Evolutionary conservation across 306 rosid species (phyloP), one percentile per base, ranked within the genome.

Genomic region (Gynostemma pentaphyllum): DNA sequence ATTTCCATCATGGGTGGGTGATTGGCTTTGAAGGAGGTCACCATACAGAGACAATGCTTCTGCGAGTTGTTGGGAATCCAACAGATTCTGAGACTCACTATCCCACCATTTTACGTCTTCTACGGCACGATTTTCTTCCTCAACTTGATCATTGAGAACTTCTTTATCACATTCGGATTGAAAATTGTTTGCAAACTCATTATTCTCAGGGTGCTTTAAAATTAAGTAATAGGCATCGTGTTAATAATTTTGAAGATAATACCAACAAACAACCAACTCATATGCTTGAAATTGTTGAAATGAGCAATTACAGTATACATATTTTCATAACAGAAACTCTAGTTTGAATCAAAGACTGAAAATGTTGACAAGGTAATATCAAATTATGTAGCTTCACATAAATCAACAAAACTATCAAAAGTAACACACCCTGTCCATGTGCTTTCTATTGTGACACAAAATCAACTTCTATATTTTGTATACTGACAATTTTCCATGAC

Each of bases 91-190:
- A 14, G 96, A 83, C 78, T 83, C 90, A 40, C 86, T 78, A 16
- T 88, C 88, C 83, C 85, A 85, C 96, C 90, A 88, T 62, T 72
- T 83, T 32, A 78, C 73, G 28, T 74, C 86, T 59, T 83, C 96
- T 3, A 67, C 84, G 5, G 46, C 74, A 55, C 52, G 57, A 67
- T 68, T 64, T 78, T 78, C 90, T 64, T 37, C 53, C 37, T 51
- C 39, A 11, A 62, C 64, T 45, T 53, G 51, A 49, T 85, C 86
- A 69, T 51, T 41, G 40, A 28, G 54, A 39, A 27, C 68, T 67
- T 62, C 53, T 39, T 40, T 75, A 19, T 74, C 76, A 66, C 64
- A 50, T 50, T 72, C 80, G 36, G 67, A 66, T 75, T 39, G 57
- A 71, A 71, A 73, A 53, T 70, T 72, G 12, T 24, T 9, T 60